Conservation (phyloP, 1,139 yeast genomes). For the Blastobotrys raffinosifermentans region DNA sequence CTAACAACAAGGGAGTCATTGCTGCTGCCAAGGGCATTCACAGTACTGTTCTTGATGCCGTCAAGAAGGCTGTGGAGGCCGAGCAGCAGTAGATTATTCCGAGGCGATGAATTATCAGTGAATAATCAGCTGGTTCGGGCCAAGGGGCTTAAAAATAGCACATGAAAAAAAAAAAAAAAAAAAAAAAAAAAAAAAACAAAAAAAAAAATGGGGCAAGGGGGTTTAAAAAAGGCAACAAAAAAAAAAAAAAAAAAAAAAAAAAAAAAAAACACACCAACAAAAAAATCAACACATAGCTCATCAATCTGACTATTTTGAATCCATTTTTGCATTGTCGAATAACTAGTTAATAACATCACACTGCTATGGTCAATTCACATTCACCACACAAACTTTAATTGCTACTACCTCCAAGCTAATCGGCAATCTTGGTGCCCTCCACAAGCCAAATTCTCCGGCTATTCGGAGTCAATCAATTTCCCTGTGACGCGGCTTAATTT, state of each 20-base stretch:
- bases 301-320: too few relatives aligned
- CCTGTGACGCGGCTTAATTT: neutral
- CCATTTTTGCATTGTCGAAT: too few relatives aligned
- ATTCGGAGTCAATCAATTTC: neutral
- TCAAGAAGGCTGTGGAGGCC: slow-evolving; percentile 25
- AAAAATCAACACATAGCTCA: too few relatives aligned
- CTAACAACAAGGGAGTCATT: slow-evolving; percentile 77
- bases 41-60: slow-evolving; percentile 54
- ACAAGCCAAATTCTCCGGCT: neutral
- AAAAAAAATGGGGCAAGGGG: too few relatives aligned
- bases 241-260: too few relatives aligned
- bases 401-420: neutral
- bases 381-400: too few relatives aligned
- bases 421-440: neutral
- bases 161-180: neutral
- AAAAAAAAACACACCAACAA: too few relatives aligned
- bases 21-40: slow-evolving; percentile 73
- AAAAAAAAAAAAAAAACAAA: neutral
- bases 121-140: neutral
- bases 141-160: slow-evolving; percentile 3
- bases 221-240: too few relatives aligned
- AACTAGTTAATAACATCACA: too few relatives aligned
- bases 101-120: neutral
- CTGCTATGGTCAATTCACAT: too few relatives aligned
- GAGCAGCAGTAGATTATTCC: neutral